Conservation (phyloP, 495 filamentous ascomycete genomes). For the Parachaetomium inaequale region DNA sequence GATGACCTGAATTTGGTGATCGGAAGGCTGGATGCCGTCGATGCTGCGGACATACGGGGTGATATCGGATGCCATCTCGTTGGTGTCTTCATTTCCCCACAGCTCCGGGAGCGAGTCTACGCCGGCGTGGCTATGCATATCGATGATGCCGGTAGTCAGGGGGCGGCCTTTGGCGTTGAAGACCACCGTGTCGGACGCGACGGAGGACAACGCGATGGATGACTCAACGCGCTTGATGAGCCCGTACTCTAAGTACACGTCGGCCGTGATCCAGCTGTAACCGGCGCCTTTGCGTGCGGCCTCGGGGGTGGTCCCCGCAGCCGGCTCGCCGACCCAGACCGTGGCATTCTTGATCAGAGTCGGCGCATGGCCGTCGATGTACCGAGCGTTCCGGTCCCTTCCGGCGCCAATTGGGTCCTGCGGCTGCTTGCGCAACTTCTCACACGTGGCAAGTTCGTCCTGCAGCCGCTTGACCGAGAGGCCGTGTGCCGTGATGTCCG, state of each 20-base stretch:
- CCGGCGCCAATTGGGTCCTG: conserved; percentile 44
- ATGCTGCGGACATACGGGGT: conserved; percentile 59
- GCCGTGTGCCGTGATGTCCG: conserved; percentile 21
- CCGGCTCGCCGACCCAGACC: conserved; percentile 52
- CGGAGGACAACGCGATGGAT: conserved; percentile 30
- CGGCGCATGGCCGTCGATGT: conserved; percentile 44
- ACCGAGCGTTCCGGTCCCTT: conserved; percentile 47
- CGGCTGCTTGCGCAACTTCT: conserved; percentile 39
- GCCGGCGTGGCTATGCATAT: conserved; percentile 65
- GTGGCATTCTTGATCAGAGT: conserved; percentile 52
- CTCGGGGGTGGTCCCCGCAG: conserved; percentile 37
- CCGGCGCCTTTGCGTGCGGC: conserved; percentile 45
- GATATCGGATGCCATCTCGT: conserved; percentile 49
- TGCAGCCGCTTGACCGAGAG: conserved; percentile 41
- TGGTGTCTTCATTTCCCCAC: conserved; percentile 45
- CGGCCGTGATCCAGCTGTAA: conserved; percentile 41
- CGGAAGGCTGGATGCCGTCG: conserved; percentile 48
- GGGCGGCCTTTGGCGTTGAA: conserved; percentile 55
- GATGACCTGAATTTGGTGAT: conserved; percentile 57
- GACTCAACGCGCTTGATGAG: conserved; percentile 44
- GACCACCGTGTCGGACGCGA: conserved; percentile 39
- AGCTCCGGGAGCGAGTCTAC: conserved; percentile 42
- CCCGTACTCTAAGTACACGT: conserved; percentile 49
- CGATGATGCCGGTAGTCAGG: conserved; percentile 61
- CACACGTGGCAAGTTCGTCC: conserved; percentile 40